Base-by-base conservation (phyloP, 768 basidiomycete genomes). In the Antrodiella citrinella region DNA sequence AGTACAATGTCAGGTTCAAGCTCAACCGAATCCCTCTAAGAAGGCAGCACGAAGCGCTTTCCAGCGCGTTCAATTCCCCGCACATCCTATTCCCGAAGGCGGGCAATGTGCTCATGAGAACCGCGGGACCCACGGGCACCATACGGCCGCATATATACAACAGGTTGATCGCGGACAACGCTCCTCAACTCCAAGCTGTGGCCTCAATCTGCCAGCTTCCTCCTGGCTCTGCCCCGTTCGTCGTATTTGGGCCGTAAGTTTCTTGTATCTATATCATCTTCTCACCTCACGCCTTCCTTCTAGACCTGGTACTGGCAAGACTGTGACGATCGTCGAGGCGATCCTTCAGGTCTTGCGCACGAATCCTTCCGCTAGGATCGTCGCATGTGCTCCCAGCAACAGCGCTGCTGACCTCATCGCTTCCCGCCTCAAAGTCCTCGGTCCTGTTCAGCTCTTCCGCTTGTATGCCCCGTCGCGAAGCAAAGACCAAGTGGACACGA, bases 351-450 rank as follows among this genome's bases (percentile, higher is more conserved):
- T 84, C 2, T 65, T 83, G 3, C 58, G 56, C 10, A 51, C 51
- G 7, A 57, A 79, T 52, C 69, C 72, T 0, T 40, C 67, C 4
- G 68, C 72, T 1, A 70, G 67, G 26, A 73, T 86, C 49, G 70
- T 86, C 1, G 82, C 77, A 0, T 84, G 82, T 54, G 81, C 83
- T 0, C 83, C 83, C 0, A 82, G 75, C 64, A 85, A 85, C 62
- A 79, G 78, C 1, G 82, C 82, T 0, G 82, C 81, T 2, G 82
- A 85, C 53, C 61, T 78, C n/a, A 68, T 83, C 18, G 73, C 78
- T 1, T 57, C 66, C 21, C 68, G 73, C 11, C 67, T 84, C 2
- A 48, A 51, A 2, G 42, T 13, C 2, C 67, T 77, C 9, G 66
- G 67, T 3, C 51, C 56, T 0, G 58, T 65, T 1, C 55, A 71